Evolutionary conservation across 129 eudicot species (phyloP).

Genomic region (Tanacetum coccineum): DNA sequence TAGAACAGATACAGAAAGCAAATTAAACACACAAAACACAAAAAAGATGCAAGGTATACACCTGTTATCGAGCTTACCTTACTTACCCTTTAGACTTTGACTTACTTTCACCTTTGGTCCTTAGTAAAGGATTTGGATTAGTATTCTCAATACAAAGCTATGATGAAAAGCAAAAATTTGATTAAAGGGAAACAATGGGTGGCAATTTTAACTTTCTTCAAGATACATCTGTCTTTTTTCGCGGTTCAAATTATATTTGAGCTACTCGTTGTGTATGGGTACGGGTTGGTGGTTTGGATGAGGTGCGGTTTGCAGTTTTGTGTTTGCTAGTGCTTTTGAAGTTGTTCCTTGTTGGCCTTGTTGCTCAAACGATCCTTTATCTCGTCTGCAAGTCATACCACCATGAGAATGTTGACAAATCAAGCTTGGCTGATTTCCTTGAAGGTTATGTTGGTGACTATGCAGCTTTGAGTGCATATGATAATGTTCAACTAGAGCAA

Average conservation of each 20-base stretch:
- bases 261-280: slow-evolving; percentile 22
- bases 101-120: too few species aligned
- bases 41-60: too few species aligned
- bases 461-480: slow-evolving; percentile 20
- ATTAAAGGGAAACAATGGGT: slow-evolving; percentile 51
- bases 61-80: too few species aligned
- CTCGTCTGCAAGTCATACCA: slow-evolving; percentile 38
- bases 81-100: too few species aligned
- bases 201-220: slow-evolving; percentile 28
- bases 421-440: slow-evolving; percentile 23
- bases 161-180: slow-evolving; percentile 51
- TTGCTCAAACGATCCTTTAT: slow-evolving; percentile 32
- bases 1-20: too few species aligned
- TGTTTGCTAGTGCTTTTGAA: slow-evolving; percentile 23
- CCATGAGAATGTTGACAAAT: slow-evolving; percentile 35
- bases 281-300: slow-evolving; percentile 16
- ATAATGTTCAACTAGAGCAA: slow-evolving; percentile 24
- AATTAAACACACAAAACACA: too few species aligned
- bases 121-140: too few species aligned
- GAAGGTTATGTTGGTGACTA: slow-evolving; percentile 35
- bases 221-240: slow-evolving; percentile 22
- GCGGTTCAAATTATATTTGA: slow-evolving; percentile 25
- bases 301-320: slow-evolving; percentile 23
- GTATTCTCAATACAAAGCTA: too few species aligned
- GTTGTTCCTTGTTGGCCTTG: slow-evolving; percentile 31